phyloP scores from a whole-genome alignment of 2,329 filamentous ascomycete species.

The Arachnomyces sp. region DNA sequence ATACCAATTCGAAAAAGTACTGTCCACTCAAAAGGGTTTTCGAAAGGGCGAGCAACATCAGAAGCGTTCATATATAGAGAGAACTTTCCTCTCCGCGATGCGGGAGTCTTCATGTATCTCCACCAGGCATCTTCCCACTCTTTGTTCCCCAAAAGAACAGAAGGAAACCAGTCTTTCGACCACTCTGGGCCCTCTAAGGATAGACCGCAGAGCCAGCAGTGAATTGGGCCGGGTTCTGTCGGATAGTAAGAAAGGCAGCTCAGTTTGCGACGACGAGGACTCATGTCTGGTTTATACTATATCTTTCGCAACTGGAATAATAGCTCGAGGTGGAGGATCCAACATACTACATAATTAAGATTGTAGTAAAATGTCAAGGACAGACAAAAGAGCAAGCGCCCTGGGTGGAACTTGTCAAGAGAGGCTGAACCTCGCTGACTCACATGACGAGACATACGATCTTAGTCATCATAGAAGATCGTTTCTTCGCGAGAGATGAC shows the following conservation, averaged over 20 bases:
- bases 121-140: conserved; percentile 1
- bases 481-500: too few relatives aligned
- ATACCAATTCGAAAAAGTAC: not conserved
- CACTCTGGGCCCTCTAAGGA: not conserved
- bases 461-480: too few relatives aligned
- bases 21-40: not conserved
- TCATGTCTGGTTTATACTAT: too few relatives aligned
- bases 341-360: too few relatives aligned
- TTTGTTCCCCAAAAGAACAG: not conserved
- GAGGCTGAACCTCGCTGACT: too few relatives aligned
- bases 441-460: too few relatives aligned
- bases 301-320: too few relatives aligned
- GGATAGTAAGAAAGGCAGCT: not conserved
- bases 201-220: not conserved
- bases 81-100: not conserved
- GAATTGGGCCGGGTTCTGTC: not conserved
- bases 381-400: too few relatives aligned
- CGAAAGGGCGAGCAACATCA: not conserved
- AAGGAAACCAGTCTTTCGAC: not conserved
- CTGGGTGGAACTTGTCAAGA: too few relatives aligned
- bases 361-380: too few relatives aligned
- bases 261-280: too few relatives aligned
- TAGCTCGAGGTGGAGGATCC: too few relatives aligned
- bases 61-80: not conserved
- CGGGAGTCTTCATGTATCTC: not conserved